Percentiles rank a stretch among this genome's conserved stretches.
These are phyloP conservation scores for Alternaria solani DNA, from an alignment of 2,329 filamentous ascomycete genomes.

Conservation along the genomic window DNA sequence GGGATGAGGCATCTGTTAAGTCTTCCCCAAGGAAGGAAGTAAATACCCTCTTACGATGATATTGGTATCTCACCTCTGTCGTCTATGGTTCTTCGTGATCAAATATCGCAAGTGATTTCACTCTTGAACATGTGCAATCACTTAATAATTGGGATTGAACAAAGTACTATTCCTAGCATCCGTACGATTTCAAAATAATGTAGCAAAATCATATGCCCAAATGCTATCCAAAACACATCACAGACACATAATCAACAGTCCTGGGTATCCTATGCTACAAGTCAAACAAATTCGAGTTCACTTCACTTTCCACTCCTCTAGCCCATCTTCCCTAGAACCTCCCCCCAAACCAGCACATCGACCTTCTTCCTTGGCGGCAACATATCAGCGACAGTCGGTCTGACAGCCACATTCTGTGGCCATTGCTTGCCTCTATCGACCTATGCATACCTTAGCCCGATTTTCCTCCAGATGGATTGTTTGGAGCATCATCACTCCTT, in stretches of 20 bases:
- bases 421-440: constrained; percentile 22
- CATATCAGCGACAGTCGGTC: constrained; percentile 22
- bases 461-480: not conserved
- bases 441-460: constrained; percentile 23
- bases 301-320: not conserved
- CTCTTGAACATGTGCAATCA: not conserved
- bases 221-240: not conserved
- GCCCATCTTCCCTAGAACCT: constrained; percentile 17
- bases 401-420: constrained; percentile 25
- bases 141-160: not conserved
- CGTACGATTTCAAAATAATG: not conserved
- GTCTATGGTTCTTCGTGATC: not conserved
- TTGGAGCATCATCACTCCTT: not conserved
- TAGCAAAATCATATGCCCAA: too few relatives aligned
- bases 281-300: not conserved
- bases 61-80: not conserved
- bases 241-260: not conserved
- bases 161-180: not conserved
- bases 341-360: constrained; percentile 29
- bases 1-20: not conserved
- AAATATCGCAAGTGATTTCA: not conserved
- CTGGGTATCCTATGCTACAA: not conserved
- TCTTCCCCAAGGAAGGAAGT: not conserved
- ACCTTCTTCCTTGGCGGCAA: constrained; percentile 18
- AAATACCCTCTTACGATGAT: constrained; percentile 1